Evolutionary conservation across 2,329 filamentous ascomycete genomes (phyloP).

Genomic region (Hypomyces perniciosus): DNA sequence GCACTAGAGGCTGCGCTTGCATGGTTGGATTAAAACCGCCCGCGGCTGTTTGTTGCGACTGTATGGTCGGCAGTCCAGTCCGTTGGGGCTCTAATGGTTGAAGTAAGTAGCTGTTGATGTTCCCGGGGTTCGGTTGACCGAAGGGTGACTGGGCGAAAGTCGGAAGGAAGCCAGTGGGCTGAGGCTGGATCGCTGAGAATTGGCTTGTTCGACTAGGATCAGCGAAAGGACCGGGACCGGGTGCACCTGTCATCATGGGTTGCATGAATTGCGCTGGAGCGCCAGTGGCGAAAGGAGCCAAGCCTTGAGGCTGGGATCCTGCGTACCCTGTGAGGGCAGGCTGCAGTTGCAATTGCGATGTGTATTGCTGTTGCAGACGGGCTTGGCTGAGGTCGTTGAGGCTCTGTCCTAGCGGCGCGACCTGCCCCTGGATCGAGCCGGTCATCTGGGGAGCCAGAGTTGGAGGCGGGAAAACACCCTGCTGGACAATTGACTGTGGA

Average conservation of each 20-base stretch:
- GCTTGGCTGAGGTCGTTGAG: slow-evolving; percentile 65
- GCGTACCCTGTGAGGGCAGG: slow-evolving; percentile 32
- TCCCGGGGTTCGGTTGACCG: slow-evolving; percentile 35
- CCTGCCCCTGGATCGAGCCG: slow-evolving; percentile 55
- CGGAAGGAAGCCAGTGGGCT: slow-evolving; percentile 57
- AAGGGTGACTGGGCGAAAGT: slow-evolving; percentile 42
- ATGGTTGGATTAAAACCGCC: slow-evolving; percentile 42
- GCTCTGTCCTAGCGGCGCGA: slow-evolving; percentile 70
- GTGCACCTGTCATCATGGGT: slow-evolving; percentile 44
- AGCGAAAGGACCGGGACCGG: slow-evolving; percentile 34
- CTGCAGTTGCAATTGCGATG: slow-evolving; percentile 41
- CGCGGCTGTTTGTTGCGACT: slow-evolving; percentile 44
- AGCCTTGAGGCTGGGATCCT: slow-evolving; percentile 29
- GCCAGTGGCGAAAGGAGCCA: slow-evolving; percentile 34
- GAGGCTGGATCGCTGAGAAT: slow-evolving; percentile 48
- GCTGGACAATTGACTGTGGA: slow-evolving; percentile 67
- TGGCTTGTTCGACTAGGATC: slow-evolving; percentile 34
- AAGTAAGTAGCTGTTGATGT: slow-evolving; percentile 54
- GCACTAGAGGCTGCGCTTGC: slow-evolving; percentile 39
- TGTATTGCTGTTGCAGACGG: slow-evolving; percentile 57
- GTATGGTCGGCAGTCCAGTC: slow-evolving; percentile 45
- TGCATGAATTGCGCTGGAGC: slow-evolving; percentile 35
- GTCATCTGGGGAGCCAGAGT: slow-evolving; percentile 82
- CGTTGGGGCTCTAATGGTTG: slow-evolving; percentile 55
- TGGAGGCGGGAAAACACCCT: slow-evolving; percentile 65